Percentiles rank a stretch among this genome's conserved stretches.
phyloP scores from a whole-genome alignment of 2,329 filamentous ascomycete genomes.

The Periconia sp. region DNA sequence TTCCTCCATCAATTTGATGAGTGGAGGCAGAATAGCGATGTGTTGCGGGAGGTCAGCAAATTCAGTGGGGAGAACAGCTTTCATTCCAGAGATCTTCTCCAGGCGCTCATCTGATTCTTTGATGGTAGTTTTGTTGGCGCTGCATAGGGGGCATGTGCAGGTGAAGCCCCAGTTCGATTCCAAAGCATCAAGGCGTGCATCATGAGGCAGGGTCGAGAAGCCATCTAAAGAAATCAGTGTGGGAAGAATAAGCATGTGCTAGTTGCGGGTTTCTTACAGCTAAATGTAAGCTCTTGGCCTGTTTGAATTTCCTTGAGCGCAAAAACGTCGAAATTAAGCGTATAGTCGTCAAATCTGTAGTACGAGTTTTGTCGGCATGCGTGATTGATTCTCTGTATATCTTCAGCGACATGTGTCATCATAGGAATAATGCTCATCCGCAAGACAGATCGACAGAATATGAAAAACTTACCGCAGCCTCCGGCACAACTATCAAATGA shows the following conservation, averaged over 20 bases:
- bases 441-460: not conserved
- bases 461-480: slow-evolving; percentile 32
- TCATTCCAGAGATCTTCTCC: slow-evolving; percentile 30
- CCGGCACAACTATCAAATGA: slow-evolving; percentile 32
- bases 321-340: slow-evolving; percentile 33
- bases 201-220: slow-evolving; percentile 23
- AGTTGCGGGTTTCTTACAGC: slow-evolving; percentile 30
- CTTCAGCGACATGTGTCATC: not conserved
- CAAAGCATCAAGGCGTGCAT: slow-evolving; percentile 23
- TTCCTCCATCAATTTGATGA: slow-evolving; percentile 33
- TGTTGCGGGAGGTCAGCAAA: slow-evolving; percentile 25
- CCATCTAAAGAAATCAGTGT: slow-evolving; percentile 24
- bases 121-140: slow-evolving; percentile 15
- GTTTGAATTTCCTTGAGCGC: slow-evolving; percentile 33
- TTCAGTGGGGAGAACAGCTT: slow-evolving; percentile 28
- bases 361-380: slow-evolving; percentile 41
- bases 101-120: slow-evolving; percentile 33
- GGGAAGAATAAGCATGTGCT: not conserved
- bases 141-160: slow-evolving; percentile 39
- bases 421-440: not conserved
- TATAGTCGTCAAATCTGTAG: slow-evolving; percentile 40
- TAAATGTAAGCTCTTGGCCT: slow-evolving; percentile 37
- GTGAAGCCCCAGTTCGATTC: slow-evolving; percentile 34
- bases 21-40: slow-evolving; percentile 26
- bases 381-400: slow-evolving; percentile 39